A percentile compares a stretch with the other conserved stretches of the same genome.
phyloP scores from a whole-genome alignment of 2,329 filamentous ascomycete species.

The Colletotrichum simmondsii region DNA sequence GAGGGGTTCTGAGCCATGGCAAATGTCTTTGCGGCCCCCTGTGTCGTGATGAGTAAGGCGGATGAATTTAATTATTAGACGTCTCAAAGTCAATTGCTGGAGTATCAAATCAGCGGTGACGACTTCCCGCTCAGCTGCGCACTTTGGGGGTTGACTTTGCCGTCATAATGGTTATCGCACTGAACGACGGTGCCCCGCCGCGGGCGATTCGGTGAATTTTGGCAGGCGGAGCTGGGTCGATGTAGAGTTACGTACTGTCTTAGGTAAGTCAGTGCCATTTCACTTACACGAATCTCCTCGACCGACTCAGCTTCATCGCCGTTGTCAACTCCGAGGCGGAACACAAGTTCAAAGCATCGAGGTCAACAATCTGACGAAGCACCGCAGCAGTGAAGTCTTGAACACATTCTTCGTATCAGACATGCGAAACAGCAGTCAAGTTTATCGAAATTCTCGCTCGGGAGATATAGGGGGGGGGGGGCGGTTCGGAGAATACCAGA shows the following conservation, averaged over 20 bases:
- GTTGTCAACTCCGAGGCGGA: background rate
- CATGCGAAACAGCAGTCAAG: background rate
- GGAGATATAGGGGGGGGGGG: background rate
- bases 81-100: background rate
- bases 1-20: conserved; percentile 30
- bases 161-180: background rate
- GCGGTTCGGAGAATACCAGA: background rate
- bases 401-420: background rate
- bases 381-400: background rate
- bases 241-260: conserved; percentile 17
- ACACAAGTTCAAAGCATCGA: background rate
- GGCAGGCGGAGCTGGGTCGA: background rate
- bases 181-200: conserved; percentile 5
- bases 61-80: background rate
- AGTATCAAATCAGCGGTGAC: background rate
- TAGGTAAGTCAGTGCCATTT: background rate
- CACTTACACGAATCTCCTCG: background rate
- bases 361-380: background rate
- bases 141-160: background rate
- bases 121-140: background rate
- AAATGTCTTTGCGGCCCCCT: background rate
- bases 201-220: background rate
- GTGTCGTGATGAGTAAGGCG: background rate
- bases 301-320: background rate
- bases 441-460: background rate